A percentile compares a stretch with the other conserved stretches of the same genome.
These are phyloP conservation scores for Aspergillus affinis DNA, from an alignment of 495 filamentous ascomycete genomes.

Conservation along the genomic window DNA sequence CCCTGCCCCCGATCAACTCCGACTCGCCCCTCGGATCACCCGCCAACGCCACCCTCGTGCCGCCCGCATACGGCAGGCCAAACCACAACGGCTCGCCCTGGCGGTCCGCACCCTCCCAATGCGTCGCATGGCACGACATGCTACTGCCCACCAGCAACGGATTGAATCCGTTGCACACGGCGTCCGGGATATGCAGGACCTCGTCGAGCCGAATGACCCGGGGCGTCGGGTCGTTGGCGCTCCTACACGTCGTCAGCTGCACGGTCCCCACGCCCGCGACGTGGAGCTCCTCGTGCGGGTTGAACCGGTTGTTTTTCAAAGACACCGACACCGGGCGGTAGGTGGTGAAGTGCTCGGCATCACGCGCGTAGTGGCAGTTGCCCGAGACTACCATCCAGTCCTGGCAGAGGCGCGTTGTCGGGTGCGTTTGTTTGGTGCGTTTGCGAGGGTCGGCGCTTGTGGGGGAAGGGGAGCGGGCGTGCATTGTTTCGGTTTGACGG, in stretches of 20 bases:
- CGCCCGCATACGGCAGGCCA: conserved; percentile 19
- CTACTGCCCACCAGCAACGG: conserved; percentile 27
- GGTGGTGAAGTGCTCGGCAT: conserved; percentile 23
- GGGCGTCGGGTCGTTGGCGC: conserved; percentile 6
- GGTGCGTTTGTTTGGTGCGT: conserved; percentile 8
- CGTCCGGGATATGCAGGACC: conserved; percentile 33
- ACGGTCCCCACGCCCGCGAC: conserved; percentile 29
- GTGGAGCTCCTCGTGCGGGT: conserved; percentile 23
- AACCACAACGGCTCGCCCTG: conserved; percentile 23
- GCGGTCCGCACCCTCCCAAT: conserved; percentile 24
- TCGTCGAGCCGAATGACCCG: conserved; percentile 23
- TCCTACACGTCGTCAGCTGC: conserved; percentile 15
- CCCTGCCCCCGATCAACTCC: conserved; percentile 26
- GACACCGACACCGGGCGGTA: conserved; percentile 21
- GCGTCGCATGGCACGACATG: conserved; percentile 20
- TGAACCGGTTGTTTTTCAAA: conserved; percentile 26
- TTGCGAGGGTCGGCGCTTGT: conserved; percentile 3
- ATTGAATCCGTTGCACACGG: conserved; percentile 33
- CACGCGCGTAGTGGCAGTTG: conserved; percentile 33
- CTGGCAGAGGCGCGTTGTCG: conserved; percentile 14
- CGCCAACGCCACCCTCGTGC: conserved; percentile 21
- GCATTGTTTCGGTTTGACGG: conserved; percentile 16
- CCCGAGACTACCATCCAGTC: conserved; percentile 35
- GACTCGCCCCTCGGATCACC: conserved; percentile 24
- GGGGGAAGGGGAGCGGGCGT: conserved; percentile 10